Base-by-base conservation (phyloP, 768 basidiomycete species). In the Clavaria fumosa region DNA sequence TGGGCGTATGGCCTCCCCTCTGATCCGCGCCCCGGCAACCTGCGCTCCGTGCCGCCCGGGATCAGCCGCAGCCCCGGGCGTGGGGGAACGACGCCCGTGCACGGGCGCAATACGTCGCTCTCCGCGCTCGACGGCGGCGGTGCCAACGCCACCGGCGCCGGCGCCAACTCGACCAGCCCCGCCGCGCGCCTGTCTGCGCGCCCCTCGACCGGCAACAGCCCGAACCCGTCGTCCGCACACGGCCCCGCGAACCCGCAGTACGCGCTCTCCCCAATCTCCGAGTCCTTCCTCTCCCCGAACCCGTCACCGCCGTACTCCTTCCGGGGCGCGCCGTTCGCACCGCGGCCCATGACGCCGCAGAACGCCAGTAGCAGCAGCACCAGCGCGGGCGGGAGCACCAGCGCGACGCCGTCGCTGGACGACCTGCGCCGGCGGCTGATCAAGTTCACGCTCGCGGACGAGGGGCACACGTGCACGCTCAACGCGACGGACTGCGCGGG, bases 391-490 rank as follows among this genome's bases (percentile, higher is more conserved):
- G n/a, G n/a, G n/a, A n/a, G n/a, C n/a, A n/a, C n/a, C n/a, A n/a
- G 50, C 26, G 52, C 57, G 27, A 55, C 63, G 4, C 62, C 69
- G 17, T 75, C 78, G 0, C 58, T 84, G 12, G 83, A 89, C 34
- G 85, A 91, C 43, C 61, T 91, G 38, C 68, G 82, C 33, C 67
- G 78, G 39, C 88, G 84, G 54, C 61, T 85, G 15, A 78, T 99
- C 50, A 96, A 90, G 53, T 95, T 99, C 52, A 63, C 70, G 14
- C 64, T 90, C 28, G 78, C 78, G 2, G 90, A 89, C 7, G 88
- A 86, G 48, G 77, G 79, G 2, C 70, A 76, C 31, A 69, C 76
- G 4, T 72, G 70, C 39, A 78, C 79, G 1, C 74, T 97, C 42
- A 78, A 91, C 51, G 77, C 89, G 10, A 71, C 75, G 3, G 74